phyloP scores from a whole-genome alignment of 1,139 yeast genomes.

The Meyerozyma sp. region DNA sequence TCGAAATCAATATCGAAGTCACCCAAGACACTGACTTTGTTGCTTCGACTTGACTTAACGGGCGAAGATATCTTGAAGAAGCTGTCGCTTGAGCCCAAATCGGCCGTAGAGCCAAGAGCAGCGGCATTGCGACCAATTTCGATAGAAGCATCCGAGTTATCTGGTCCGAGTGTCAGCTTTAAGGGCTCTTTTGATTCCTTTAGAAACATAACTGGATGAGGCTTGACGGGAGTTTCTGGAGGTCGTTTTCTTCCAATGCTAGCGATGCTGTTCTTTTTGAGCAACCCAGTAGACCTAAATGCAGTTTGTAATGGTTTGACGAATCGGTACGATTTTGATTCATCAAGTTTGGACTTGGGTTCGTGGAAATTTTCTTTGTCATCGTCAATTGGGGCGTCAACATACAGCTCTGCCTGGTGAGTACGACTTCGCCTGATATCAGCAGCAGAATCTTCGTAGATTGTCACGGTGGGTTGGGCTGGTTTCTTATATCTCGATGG shows the following conservation, averaged over 20 bases:
- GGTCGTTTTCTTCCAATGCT: slow-evolving; percentile 27
- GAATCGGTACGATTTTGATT: slow-evolving; percentile 49
- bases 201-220: slow-evolving; percentile 41
- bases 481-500: slow-evolving; percentile 24
- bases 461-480: slow-evolving; percentile 3
- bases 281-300: slow-evolving; percentile 68
- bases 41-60: slow-evolving; percentile 9
- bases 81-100: slow-evolving; percentile 29
- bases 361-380: slow-evolving; percentile 29
- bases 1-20: slow-evolving; percentile 19
- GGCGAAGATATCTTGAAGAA: slow-evolving; percentile 28
- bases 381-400: slow-evolving; percentile 8
- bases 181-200: slow-evolving; percentile 18
- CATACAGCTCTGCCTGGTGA: neutral
- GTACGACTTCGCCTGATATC: slow-evolving; percentile 3
- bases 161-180: slow-evolving; percentile 10
- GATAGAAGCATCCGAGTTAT: slow-evolving; percentile 27
- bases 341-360: slow-evolving; percentile 34
- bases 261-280: slow-evolving; percentile 59
- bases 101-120: slow-evolving; percentile 12
- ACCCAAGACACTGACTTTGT: slow-evolving; percentile 6
- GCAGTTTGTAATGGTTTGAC: slow-evolving; percentile 86
- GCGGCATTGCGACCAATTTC: slow-evolving; percentile 39
- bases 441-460: slow-evolving; percentile 14
- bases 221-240: slow-evolving; percentile 85